These are phyloP conservation scores for Angophora floribunda DNA, from an alignment of 345 rosid species.

Conservation along the genomic window DNA sequence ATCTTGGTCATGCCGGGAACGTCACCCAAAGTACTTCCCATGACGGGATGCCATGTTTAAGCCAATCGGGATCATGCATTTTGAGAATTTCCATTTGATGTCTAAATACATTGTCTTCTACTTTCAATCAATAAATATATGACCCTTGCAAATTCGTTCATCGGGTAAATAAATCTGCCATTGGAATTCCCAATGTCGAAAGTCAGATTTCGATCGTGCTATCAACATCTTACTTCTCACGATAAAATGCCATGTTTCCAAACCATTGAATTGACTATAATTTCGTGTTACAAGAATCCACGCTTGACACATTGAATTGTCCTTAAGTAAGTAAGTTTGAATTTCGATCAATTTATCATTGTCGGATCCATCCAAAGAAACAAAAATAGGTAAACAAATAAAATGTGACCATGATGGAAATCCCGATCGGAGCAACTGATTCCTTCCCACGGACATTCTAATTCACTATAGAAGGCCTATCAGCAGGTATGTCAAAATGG, in stretches of 20 bases:
- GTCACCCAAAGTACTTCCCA: background rate
- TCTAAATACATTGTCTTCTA: background rate
- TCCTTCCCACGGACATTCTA: fast-evolving
- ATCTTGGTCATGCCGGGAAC: background rate
- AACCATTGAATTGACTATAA: background rate
- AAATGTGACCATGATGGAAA: background rate
- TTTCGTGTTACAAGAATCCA: background rate
- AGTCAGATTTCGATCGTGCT: background rate
- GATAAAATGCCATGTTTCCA: background rate
- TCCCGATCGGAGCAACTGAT: fast-evolving
- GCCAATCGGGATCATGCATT: background rate
- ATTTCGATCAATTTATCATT: background rate
- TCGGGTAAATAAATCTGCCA: background rate
- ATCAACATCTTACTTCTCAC: background rate
- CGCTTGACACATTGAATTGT: background rate
- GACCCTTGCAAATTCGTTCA: background rate
- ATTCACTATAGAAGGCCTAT: background rate
- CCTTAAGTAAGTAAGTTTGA: background rate
- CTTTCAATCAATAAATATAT: background rate
- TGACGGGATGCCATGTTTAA: background rate
- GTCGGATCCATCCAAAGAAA: background rate
- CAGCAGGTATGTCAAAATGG: no score
- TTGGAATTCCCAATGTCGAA: background rate
- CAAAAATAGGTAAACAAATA: background rate
- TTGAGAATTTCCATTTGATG: background rate